Conservation (phyloP, 805 yeast species). For the Pichia scutulata region DNA sequence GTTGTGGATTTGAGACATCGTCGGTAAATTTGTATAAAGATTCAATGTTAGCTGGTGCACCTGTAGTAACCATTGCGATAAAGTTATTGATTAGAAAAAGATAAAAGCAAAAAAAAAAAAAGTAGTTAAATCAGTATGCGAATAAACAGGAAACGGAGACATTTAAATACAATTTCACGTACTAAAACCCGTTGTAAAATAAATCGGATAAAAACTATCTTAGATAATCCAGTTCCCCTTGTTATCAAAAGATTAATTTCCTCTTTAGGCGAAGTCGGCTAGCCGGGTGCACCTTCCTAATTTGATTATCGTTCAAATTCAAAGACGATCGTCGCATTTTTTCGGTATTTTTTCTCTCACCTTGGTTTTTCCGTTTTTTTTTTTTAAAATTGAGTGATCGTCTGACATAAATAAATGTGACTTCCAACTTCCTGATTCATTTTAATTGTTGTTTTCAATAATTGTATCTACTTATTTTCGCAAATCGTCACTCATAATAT, state of each 20-base stretch:
- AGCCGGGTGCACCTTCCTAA: background rate
- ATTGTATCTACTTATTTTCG: background rate
- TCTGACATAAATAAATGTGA: no score
- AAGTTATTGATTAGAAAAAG: background rate
- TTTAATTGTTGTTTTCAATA: no score
- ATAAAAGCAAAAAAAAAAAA: background rate
- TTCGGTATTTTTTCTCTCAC: background rate
- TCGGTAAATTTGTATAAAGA: slow-evolving; percentile 25
- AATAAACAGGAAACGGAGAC: background rate
- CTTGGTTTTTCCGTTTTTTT: no score
- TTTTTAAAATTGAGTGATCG: background rate
- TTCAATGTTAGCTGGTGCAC: slow-evolving; percentile 24
- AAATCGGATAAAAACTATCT: background rate
- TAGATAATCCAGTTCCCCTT: background rate
- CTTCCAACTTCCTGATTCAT: no score
- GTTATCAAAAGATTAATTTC: background rate
- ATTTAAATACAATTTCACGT: background rate
- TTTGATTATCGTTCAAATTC: background rate
- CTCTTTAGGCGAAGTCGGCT: background rate
- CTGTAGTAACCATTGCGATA: slow-evolving; percentile 9
- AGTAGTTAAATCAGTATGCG: no score
- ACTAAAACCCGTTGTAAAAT: background rate
- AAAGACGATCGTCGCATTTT: background rate
- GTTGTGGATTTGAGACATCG: slow-evolving; percentile 31
- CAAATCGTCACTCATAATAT: no score